Evolutionary conservation across 1,284 basidiomycete genomes (phyloP).

Genomic region (Pseudomicrostroma phylloplanum): DNA sequence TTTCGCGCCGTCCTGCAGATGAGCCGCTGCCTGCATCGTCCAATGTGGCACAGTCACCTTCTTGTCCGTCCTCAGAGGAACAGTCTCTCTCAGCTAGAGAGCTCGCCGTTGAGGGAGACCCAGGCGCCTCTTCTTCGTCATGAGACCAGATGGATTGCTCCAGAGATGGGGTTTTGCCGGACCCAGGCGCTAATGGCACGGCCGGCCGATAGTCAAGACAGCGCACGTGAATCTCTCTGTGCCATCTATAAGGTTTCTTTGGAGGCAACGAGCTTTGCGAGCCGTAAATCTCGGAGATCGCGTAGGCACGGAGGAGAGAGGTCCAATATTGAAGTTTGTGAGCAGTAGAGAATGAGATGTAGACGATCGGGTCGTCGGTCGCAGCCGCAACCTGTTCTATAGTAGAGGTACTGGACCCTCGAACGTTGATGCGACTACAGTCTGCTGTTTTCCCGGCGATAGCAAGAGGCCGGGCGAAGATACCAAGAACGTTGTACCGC

Average conservation of each 20-base stretch:
- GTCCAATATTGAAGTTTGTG: constrained; percentile 23
- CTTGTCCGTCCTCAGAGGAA: background rate
- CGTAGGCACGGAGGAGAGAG: constrained; percentile 25
- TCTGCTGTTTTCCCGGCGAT: constrained; percentile 5
- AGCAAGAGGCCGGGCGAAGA: constrained; percentile 24
- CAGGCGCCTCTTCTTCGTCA: background rate
- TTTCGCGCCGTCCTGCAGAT: too few species aligned
- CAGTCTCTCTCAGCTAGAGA: too few species aligned
- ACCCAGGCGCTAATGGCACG: background rate
- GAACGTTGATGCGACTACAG: background rate
- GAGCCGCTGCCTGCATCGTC: too few species aligned
- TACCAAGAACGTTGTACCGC: constrained; percentile 25
- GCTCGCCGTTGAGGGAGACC: too few species aligned
- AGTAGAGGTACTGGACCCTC: too few species aligned
- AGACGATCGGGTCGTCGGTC: constrained; percentile 25
- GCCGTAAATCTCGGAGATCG: constrained; percentile 32
- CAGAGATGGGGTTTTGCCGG: background rate
- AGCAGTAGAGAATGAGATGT: constrained; percentile 25
- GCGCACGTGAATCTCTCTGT: constrained; percentile 34
- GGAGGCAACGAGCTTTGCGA: constrained; percentile 13
- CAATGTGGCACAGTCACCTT: background rate
- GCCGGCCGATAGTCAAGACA: constrained; percentile 22
- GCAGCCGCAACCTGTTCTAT: background rate
- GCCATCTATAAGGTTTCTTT: constrained; percentile 31
- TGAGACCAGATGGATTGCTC: background rate